A percentile compares a stretch with the other conserved stretches of the same genome.
These are phyloP conservation scores for Fraxinus angustifolia DNA, from an alignment of 305 asterid species.

Conservation along the genomic window DNA sequence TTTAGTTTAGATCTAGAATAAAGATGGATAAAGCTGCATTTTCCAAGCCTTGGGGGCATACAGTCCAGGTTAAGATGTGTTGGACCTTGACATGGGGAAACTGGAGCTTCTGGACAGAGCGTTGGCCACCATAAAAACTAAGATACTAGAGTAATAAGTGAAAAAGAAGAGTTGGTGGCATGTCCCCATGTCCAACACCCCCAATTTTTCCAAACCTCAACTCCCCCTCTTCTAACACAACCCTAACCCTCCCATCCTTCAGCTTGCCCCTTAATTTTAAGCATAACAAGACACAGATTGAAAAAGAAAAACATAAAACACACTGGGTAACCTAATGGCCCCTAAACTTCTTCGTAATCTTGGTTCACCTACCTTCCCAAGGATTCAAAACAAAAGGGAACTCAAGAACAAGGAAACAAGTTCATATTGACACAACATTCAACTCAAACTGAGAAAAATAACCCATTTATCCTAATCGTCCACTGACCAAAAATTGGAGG, in stretches of 20 bases:
- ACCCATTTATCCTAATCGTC: neutral
- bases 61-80: neutral
- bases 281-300: neutral
- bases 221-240: neutral
- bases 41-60: neutral
- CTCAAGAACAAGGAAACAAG: neutral
- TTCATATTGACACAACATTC: neutral
- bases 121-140: neutral
- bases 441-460: neutral
- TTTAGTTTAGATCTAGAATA: neutral
- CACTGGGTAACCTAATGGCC: neutral
- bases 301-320: neutral
- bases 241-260: neutral
- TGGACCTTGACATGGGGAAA: neutral
- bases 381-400: neutral
- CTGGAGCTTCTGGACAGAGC: neutral
- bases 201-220: neutral
- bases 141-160: neutral
- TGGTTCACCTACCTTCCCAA: neutral
- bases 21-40: neutral
- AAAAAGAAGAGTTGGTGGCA: neutral
- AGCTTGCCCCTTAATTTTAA: neutral
- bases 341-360: neutral
- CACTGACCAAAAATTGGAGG: neutral
- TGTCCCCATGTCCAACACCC: neutral